Base-by-base conservation (phyloP, 2,329 filamentous ascomycete species). In the Helminthosporium solani region DNA sequence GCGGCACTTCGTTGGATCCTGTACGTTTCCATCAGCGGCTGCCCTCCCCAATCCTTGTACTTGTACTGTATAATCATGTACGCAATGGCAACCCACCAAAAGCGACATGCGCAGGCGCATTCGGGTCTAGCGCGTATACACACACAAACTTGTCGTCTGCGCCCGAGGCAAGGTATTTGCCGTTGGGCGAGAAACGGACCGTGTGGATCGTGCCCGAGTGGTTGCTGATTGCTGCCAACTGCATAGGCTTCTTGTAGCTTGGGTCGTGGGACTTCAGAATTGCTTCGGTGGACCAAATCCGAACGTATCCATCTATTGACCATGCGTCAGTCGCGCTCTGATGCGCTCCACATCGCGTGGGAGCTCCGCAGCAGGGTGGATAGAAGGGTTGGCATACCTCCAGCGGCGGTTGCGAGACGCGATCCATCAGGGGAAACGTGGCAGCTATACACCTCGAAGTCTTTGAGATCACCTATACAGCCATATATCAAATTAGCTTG, bases 71-170 rank as follows among this genome's bases (percentile, higher is more conserved):
- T 25, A 9, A 5, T 25, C 9, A 6, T 25, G 23, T 9, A 9
- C 5, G 21, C 16, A 30, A 16, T 31, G 7, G 37, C 39, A 43
- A 70, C 77, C 58, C 83, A 83, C 90, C 90, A 70, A 95, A 95
- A 8, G 87, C 82, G 42, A 86, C 80, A 61, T 88, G 82, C 21
- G 87, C 79, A 2, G 91, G 88, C 19, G 88, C 84, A 64, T 85
- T 88, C 46, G 87, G 82, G 71, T 97, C 90, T 44, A 96, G 81
- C 52, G 88, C 86, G 72, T 99, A 99, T 56, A 99, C 90, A 72
- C 94, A 96, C 56, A 99, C 95, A 66, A 99, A 92, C 78, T 96
- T 96, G 75, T 99, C 94, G 73, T 99, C 94, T 61, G 95, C 95
- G 47, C 94, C 94, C 9, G 92, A 97, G 27, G 95, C 95, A 42